Conservation (phyloP, 129 eudicot genomes). For the Glebionis coronaria region DNA sequence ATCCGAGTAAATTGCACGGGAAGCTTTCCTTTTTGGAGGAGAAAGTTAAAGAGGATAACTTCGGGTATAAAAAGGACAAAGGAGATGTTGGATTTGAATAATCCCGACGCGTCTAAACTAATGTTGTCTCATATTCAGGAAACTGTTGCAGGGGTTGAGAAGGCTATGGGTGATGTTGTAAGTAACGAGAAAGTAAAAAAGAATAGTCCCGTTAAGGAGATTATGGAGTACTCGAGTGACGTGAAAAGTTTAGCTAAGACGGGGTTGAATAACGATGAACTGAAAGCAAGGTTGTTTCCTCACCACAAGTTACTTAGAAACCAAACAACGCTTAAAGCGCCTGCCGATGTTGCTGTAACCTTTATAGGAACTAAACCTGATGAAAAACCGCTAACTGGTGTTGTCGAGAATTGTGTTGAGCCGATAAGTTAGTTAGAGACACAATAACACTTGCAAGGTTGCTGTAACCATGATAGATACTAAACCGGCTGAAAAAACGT, state of each 20-base stretch:
- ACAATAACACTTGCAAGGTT: no score
- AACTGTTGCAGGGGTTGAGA: constrained; percentile 89
- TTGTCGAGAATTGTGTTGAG: constrained; percentile 39
- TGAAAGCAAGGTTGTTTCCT: constrained; percentile 84
- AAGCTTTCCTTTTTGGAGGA: constrained; percentile 93
- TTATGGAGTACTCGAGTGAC: no score
- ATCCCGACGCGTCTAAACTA: constrained; percentile 77
- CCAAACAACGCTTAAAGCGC: constrained; percentile 44
- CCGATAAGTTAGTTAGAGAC: no score
- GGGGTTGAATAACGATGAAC: constrained; percentile 71
- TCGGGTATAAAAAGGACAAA: constrained; percentile 87
- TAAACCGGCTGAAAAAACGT: no score
- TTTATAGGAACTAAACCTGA: constrained; percentile 21
- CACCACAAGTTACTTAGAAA: constrained; percentile 76
- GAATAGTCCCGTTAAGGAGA: constrained; percentile 18
- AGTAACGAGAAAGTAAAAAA: constrained; percentile 33
- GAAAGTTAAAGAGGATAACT: constrained; percentile 82
- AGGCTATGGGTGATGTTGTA: constrained; percentile 75
- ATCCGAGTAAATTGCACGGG: constrained; percentile 81
- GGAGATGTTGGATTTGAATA: constrained; percentile 86
- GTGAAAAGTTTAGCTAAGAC: constrained; percentile 34
- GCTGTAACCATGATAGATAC: no score
- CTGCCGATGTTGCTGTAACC: constrained; percentile 7
- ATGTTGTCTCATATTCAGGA: constrained; percentile 83
- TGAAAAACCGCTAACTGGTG: no score